phyloP scores from a whole-genome alignment of 768 basidiomycete genomes.

The Tricholoma saponaceum region DNA sequence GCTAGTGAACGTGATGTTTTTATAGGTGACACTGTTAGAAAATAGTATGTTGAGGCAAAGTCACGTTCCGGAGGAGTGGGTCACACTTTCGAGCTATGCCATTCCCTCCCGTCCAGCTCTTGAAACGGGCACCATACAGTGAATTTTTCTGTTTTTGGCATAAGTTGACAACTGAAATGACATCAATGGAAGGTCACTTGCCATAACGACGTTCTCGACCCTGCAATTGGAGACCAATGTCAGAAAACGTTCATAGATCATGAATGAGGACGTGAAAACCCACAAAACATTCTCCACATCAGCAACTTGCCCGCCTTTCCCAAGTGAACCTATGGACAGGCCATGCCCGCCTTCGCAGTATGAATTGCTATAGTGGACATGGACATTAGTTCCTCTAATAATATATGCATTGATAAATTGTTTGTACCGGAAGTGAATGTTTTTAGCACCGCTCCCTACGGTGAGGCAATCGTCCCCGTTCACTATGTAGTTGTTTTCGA shows the following conservation, averaged over 20 bases:
- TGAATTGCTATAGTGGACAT: conserved; percentile 30
- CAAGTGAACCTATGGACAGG: conserved; percentile 53
- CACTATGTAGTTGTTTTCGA: conserved; percentile 53
- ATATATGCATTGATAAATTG: too few species aligned
- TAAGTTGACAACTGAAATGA: background rate
- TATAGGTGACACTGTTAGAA: conserved; percentile 49
- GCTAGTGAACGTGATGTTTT: conserved; percentile 46
- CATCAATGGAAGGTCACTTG: conserved; percentile 8
- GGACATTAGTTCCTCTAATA: background rate
- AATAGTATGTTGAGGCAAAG: background rate
- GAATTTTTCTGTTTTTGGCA: conserved; percentile 34
- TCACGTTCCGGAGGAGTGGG: background rate
- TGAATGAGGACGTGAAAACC: too few species aligned
- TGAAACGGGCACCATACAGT: conserved; percentile 60
- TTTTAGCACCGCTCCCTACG: conserved; percentile 51
- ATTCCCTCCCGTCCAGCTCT: conserved; percentile 64
- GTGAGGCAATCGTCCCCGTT: conserved; percentile 65
- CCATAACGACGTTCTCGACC: conserved; percentile 45
- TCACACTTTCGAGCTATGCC: conserved; percentile 52
- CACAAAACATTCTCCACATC: conserved; percentile 55
- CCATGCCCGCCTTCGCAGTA: conserved; percentile 60
- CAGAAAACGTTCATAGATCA: background rate
- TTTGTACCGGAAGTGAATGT: conserved; percentile 49
- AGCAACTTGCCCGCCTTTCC: conserved; percentile 40
- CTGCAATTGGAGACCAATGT: conserved; percentile 18